Evolutionary conservation across 495 filamentous ascomycete species (phyloP).

Genomic region (Penicillium manginii): DNA sequence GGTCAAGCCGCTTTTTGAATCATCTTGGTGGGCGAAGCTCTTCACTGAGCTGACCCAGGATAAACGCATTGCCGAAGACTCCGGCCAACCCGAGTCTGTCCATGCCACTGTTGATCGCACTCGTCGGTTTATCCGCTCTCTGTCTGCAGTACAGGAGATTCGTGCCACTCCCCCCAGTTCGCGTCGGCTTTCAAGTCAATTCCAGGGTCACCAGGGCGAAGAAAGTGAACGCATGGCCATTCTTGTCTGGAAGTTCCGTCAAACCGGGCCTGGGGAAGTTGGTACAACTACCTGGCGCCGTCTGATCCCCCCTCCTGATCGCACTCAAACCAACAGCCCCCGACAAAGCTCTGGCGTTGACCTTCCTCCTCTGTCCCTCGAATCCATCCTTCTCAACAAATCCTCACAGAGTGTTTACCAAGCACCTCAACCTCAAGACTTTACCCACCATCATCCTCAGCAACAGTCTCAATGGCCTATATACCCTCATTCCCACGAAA

Average conservation of each 20-base stretch:
- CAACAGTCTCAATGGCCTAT: constrained; percentile 45
- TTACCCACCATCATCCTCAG: constrained; percentile 33
- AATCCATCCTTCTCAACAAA: constrained; percentile 43
- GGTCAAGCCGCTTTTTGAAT: constrained; percentile 51
- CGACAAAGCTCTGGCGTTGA: constrained; percentile 38
- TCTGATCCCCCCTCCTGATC: constrained; percentile 48
- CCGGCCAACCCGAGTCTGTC: constrained; percentile 35
- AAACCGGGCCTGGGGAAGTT: constrained; percentile 45
- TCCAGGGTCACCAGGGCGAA: constrained; percentile 30
- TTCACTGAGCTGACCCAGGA: constrained; percentile 50
- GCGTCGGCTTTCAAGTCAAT: constrained; percentile 36
- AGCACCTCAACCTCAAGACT: constrained; percentile 35
- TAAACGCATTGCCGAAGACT: constrained; percentile 41
- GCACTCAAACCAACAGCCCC: constrained; percentile 44
- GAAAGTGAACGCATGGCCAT: constrained; percentile 53
- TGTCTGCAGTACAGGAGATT: constrained; percentile 57
- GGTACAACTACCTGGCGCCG: constrained; percentile 58
- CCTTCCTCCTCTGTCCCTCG: constrained; percentile 45
- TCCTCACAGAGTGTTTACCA: constrained; percentile 42
- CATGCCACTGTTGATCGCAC: constrained; percentile 44
- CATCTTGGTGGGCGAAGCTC: constrained; percentile 51
- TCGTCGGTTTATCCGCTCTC: constrained; percentile 42
- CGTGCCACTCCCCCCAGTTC: constrained; percentile 39
- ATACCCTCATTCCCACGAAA: constrained; percentile 43
- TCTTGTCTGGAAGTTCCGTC: constrained; percentile 58